Evolutionary conservation across 228 moss, liverwort and hornwort genomes (phyloP), one percentile per base, ranked within the genome.

Genomic region (Sphagnum fallax): DNA sequence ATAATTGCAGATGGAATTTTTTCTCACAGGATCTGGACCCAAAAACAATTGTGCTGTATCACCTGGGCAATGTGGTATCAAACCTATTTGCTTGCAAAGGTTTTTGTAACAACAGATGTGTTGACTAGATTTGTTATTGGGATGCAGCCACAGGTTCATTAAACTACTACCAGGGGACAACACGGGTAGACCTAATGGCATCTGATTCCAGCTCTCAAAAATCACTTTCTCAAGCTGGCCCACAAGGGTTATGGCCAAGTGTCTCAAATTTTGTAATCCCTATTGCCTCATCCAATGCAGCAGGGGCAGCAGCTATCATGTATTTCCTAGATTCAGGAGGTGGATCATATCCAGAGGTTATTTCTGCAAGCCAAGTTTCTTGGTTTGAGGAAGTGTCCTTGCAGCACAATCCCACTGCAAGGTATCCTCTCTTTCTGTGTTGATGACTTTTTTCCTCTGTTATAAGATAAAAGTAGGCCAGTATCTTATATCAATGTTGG

Each of bases 311-410:
- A 48, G 83, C 78, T 55, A 70, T 92, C 52, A 74, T 95, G 77
- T 92, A 92, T 64, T 88, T 95, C 63, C 63, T 95, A 65, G 95
- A 95, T 67, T 95, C 95, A 48, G 95, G 95, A 47, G 95, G 95
- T 72, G 95, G 95, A 52, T 84, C 95, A 6, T 87, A 90, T 80
- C 71, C 74, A 47, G 85, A 90, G 71, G 61, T 72, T 10, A 68
- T 95, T 66, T 90, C 95, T 67, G 78, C 82, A n/a, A 71, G 71
- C 65, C 95, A 95, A 83, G 67, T 69, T 69, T 67, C 82, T 32
- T 95, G 92, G 95, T 85, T 92, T 66, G 62, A 77, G 52, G 15
- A 70, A 65, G 64, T 66, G 49, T 77, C 95, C 47, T 67, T 74
- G 4, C 50, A 52, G 57, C 55, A 87, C 67, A 92, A 92, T 72